Evolutionary conservation across 306 rosid genomes (phyloP), one percentile per base, ranked within the genome.

Genomic region (Acacia melanoxylon): DNA sequence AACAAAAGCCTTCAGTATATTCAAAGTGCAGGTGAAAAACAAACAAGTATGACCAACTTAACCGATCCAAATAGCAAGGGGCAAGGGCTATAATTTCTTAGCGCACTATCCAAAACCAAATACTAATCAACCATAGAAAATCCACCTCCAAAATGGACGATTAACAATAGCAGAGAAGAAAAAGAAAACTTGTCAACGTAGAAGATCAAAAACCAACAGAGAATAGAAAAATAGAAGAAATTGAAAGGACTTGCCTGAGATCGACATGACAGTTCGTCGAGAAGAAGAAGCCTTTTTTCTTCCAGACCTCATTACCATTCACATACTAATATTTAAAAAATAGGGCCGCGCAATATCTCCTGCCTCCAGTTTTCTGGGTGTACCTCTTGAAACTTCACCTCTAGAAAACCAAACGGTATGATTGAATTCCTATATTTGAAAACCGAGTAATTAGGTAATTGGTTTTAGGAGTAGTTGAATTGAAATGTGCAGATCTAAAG

Each of bases 241-340:
- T 76, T 29, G 0, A 71, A 63, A 63, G 0, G 44, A 44, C 85
- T 56, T 72, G 70, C 88, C 85, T 65, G 88, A 77, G 82, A 62
- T 77, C 76, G 87, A 76, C 61, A 81, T 72, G 72, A 31, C 80
- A 77, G 77, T 71, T 62, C 5, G 75, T 72, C 35, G 51, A 48
- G 78, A 69, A 37, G 81, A 75, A 75, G 81, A 80, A 14, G 76
- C 14, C 19, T 52, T 25, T 72, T 37, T 19, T 35, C 72, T 68
- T 71, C 33, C 19, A 42, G 40, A 71, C 35, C 40, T 8, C 75
- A 24, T 24, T 70, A 44, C 22, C 58, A 49, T 31, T 71, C 75
- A 71, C 75, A 24, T 71, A 45, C 56, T 45, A 44, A 11, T 12
- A n/a, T 20, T 37, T 20, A 69, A 69, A 24, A 25, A 22, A 44